Evolutionary conservation across 192 early-diverging fungal genomes (phyloP).

Genomic region (Entomortierella beljakovae): DNA sequence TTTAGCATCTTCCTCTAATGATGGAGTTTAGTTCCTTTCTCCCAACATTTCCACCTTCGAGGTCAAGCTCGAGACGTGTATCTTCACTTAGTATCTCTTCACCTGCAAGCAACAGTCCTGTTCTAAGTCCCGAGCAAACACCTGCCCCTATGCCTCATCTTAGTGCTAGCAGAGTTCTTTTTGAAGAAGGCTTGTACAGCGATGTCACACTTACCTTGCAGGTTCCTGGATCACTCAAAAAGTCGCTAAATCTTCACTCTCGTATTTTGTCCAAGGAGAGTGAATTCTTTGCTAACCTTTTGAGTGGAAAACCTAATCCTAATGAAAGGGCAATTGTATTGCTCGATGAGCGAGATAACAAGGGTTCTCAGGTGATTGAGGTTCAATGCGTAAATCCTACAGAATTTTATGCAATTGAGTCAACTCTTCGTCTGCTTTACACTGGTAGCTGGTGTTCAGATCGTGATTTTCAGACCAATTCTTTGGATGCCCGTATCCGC

Average conservation of each 20-base stretch:
- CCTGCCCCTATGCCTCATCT: conserved; percentile 44
- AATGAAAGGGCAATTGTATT: conserved; percentile 32
- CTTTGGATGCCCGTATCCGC: conserved; percentile 42
- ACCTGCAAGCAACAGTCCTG: conserved; percentile 22
- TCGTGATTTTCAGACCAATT: conserved; percentile 44
- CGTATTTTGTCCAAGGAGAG: conserved; percentile 45
- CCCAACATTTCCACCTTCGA: conserved; percentile 46
- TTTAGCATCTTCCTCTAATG: neutral
- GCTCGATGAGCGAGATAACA: conserved; percentile 23
- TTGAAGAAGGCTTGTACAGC: conserved; percentile 50
- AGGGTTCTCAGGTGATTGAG: conserved; percentile 27
- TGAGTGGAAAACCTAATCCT: conserved; percentile 22
- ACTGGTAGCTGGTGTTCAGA: conserved; percentile 51
- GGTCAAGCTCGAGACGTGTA: conserved; percentile 42
- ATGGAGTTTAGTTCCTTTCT: conserved; percentile 47
- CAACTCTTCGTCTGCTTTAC: conserved; percentile 41
- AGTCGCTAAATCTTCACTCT: conserved; percentile 30
- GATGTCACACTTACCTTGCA: conserved; percentile 31
- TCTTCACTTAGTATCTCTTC: conserved; percentile 35
- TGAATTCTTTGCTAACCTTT: conserved; percentile 31
- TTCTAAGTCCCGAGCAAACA: conserved; percentile 26
- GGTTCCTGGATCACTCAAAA: conserved; percentile 42
- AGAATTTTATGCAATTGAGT: conserved; percentile 46
- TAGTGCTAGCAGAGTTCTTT: conserved; percentile 47
- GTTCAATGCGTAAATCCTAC: conserved; percentile 39